A percentile compares a stretch with the other conserved stretches of the same genome.
Conservation (phyloP, 805 yeast genomes). For the Metschnikowia hibisci region DNA sequence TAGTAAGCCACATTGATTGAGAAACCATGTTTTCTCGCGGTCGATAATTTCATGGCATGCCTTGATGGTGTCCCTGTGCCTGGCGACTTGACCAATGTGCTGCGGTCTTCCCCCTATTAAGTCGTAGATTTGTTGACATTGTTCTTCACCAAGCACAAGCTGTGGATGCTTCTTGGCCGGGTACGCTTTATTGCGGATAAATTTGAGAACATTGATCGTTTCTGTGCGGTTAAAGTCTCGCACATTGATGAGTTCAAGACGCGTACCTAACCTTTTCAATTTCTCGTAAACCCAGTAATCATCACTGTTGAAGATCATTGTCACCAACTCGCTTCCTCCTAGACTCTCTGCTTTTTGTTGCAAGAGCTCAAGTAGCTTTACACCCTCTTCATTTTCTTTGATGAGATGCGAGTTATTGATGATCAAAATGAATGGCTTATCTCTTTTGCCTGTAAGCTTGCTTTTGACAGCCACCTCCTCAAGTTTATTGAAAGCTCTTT, state of each 20-base stretch:
- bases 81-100: conserved; percentile 67
- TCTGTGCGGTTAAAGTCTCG: conserved; percentile 56
- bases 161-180: conserved; percentile 33
- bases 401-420: conserved; percentile 75
- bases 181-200: conserved; percentile 43
- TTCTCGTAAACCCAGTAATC: conserved; percentile 87
- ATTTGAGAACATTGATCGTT: conserved; percentile 51
- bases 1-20: conserved; percentile 74
- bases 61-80: conserved; percentile 49
- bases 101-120: conserved; percentile 84
- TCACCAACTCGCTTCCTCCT: conserved; percentile 68
- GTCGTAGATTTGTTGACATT: conserved; percentile 56
- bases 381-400: conserved; percentile 71
- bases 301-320: conserved; percentile 72
- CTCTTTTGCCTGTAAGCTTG: conserved; percentile 30
- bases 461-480: conserved; percentile 66
- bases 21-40: conserved; percentile 79
- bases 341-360: conserved; percentile 82
- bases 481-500: conserved; percentile 71
- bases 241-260: conserved; percentile 68
- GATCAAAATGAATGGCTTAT: conserved; percentile 60
- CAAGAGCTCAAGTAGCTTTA: conserved; percentile 62
- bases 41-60: conserved; percentile 73
- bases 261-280: conserved; percentile 64
- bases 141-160: conserved; percentile 29